Conservation (phyloP, 192 early-diverging fungal genomes). For the Chytriomyces sp. region DNA sequence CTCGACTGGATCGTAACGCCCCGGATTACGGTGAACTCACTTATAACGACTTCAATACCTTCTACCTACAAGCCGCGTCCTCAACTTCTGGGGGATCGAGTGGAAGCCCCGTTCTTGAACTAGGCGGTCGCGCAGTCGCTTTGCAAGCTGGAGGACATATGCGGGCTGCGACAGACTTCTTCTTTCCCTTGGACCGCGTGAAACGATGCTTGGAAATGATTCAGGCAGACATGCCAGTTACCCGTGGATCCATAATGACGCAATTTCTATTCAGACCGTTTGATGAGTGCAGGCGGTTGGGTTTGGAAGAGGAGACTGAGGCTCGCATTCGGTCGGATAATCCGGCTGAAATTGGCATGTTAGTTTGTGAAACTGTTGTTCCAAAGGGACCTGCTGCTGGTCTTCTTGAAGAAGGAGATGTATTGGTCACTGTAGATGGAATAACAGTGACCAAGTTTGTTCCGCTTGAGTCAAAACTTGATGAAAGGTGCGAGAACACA, state of each 20-base stretch:
- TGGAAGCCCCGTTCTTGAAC: slow-evolving; percentile 79
- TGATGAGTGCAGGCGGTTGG: slow-evolving; percentile 73
- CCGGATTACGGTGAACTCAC: slow-evolving; percentile 81
- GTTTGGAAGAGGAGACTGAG: slow-evolving; percentile 65
- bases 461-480: slow-evolving; percentile 71
- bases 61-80: slow-evolving; percentile 77
- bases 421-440: slow-evolving; percentile 70
- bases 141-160: slow-evolving; percentile 77
- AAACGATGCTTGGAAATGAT: slow-evolving; percentile 41
- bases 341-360: slow-evolving; percentile 75
- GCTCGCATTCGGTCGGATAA: slow-evolving; percentile 59
- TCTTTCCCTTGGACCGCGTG: slow-evolving; percentile 76
- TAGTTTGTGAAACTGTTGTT: slow-evolving; percentile 73
- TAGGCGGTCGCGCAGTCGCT: slow-evolving; percentile 80
- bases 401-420: slow-evolving; percentile 76
- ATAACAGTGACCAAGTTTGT: slow-evolving; percentile 81
- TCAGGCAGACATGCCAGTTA: slow-evolving; percentile 34
- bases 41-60: slow-evolving; percentile 62
- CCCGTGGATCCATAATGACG: slow-evolving; percentile 72
- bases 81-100: slow-evolving; percentile 75
- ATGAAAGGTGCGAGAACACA: slow-evolving; percentile 45
- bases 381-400: slow-evolving; percentile 71
- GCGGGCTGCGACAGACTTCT: slow-evolving; percentile 81
- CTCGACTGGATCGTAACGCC: slow-evolving; percentile 77
- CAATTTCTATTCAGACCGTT: slow-evolving; percentile 75